Evolutionary conservation across 441 rosid genomes (phyloP).

Genomic region (Populus trichocarpa): DNA sequence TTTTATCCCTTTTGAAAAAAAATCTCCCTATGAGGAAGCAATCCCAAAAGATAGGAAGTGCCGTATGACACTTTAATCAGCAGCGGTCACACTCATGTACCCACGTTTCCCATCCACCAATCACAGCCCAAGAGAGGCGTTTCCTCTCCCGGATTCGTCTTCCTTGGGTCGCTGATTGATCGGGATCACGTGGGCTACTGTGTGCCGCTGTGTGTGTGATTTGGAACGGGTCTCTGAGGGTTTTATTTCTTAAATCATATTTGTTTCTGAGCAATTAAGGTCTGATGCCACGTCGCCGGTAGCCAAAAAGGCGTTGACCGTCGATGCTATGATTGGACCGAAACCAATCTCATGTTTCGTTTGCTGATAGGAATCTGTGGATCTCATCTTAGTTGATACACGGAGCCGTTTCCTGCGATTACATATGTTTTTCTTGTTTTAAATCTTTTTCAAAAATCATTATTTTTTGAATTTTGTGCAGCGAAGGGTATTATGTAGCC

Average conservation of each 20-base stretch:
- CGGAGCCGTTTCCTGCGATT: constrained; percentile 71
- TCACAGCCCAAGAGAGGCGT: constrained; percentile 2
- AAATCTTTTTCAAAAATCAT: background rate
- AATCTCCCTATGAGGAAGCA: constrained; percentile 51
- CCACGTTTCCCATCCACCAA: constrained; percentile 30
- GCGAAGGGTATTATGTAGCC: constrained; percentile 28
- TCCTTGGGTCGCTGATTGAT: constrained; percentile 19
- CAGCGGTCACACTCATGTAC: constrained; percentile 21
- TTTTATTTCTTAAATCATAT: background rate
- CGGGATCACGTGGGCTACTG: constrained; percentile 27
- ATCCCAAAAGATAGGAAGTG: constrained; percentile 76
- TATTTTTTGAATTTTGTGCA: background rate
- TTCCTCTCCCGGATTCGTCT: constrained; percentile 23
- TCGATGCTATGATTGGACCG: constrained; percentile 67
- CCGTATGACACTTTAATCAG: constrained; percentile 66
- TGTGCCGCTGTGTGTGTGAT: constrained; percentile 49
- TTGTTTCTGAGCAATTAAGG: constrained; percentile 14
- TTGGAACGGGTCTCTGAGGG: constrained; percentile 78
- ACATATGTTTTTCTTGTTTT: constrained; percentile 17
- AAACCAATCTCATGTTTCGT: constrained; percentile 45
- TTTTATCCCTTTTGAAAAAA: background rate
- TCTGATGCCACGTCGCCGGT: constrained; percentile 73
- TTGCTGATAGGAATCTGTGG: constrained; percentile 76
- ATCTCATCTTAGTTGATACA: constrained; percentile 30
- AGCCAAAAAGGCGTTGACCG: constrained; percentile 50